Base-by-base conservation (phyloP, 208 protist species). In the Trypanosoma mega region DNA sequence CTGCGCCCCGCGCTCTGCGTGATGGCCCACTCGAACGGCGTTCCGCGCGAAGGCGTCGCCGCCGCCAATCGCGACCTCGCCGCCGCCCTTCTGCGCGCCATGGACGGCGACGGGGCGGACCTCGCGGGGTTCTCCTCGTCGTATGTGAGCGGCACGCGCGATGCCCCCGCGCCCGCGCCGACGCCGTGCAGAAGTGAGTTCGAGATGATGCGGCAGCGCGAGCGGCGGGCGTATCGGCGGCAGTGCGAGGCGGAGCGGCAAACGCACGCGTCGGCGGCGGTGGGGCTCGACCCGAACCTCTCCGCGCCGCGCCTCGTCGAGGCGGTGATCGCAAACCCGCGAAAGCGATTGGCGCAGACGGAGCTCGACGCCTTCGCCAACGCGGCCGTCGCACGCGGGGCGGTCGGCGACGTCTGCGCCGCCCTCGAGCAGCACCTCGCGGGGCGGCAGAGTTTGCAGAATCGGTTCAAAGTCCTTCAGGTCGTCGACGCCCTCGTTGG, bases 311-410 rank as follows among this genome's bases (percentile, higher is more conserved):
- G 53, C 45, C 44, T 73, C 18, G 66, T 61, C 4, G 66, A 66
- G 59, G 43, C 50, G 24, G 48, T 60, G 12, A n/a, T 66, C 8
- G 29, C 36, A 24, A 67, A 23, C 31, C 49, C 53, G n/a, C 66
- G 67, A 29, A 73, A 73, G 39, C 8, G 36, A 27, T 67, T 73
- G 50, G 48, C 41, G 16, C 57, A 3, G 33, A 9, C 44, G 27
- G 66, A 73, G 39, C 20, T 73, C 2, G 66, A 55, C 2, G 66
- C 66, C 8, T 73, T 73, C 45, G 37, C 61, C 3, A 11, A n/a
- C 23, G 66, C 66, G 3, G 59, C 66, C 9, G 2, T 45, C 3
- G 43, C 30, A 11, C 48, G 45, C 5, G 66, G 43, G 2, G 30
- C 12, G 27, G 11, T 66, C 24, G 4, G 9, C n/a, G 51, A 67